A percentile compares a stretch with the other conserved stretches of the same genome.
Conservation (phyloP, 2,329 filamentous ascomycete species). For the Colletotrichum incanum region DNA sequence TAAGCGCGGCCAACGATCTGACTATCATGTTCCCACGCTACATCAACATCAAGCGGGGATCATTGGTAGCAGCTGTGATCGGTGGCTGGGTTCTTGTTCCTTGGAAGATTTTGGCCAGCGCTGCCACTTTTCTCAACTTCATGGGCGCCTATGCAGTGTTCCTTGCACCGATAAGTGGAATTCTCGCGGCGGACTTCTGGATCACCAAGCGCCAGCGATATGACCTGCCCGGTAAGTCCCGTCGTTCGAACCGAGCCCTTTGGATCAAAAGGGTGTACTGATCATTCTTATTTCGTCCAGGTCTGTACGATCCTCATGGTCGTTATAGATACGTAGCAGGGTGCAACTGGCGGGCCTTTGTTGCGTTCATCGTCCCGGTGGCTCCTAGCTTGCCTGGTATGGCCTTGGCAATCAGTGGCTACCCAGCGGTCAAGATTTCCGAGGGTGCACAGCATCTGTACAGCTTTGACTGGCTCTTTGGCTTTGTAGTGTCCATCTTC, state of each 20-base stretch:
- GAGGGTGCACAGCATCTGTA: constrained; percentile 41
- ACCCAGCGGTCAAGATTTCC: constrained; percentile 33
- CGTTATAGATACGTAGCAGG: constrained; percentile 60
- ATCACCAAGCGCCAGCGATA: constrained; percentile 67
- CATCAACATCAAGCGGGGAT: constrained; percentile 71
- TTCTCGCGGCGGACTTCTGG: constrained; percentile 75
- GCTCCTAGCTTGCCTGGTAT: constrained; percentile 72
- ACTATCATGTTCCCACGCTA: constrained; percentile 67
- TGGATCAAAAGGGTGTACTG: background rate
- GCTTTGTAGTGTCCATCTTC: constrained; percentile 38
- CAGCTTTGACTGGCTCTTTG: constrained; percentile 43
- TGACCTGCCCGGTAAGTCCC: constrained; percentile 54
- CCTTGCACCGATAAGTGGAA: constrained; percentile 74
- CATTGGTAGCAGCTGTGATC: constrained; percentile 68
- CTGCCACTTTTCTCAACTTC: constrained; percentile 73
- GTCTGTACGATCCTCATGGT: constrained; percentile 54
- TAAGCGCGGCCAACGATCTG: constrained; percentile 70
- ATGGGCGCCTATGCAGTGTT: constrained; percentile 75
- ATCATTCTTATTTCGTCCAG: background rate
- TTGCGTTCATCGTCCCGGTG: constrained; percentile 71
- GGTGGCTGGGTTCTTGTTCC: constrained; percentile 73
- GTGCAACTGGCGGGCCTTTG: constrained; percentile 74
- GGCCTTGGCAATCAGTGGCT: constrained; percentile 57
- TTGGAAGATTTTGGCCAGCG: constrained; percentile 76
- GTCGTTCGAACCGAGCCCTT: too few species aligned